A percentile compares a stretch with the other conserved stretches of the same genome.
Evolutionary conservation across 2,329 filamentous ascomycete genomes (phyloP).

Genomic region (Aspergillus sp.): DNA sequence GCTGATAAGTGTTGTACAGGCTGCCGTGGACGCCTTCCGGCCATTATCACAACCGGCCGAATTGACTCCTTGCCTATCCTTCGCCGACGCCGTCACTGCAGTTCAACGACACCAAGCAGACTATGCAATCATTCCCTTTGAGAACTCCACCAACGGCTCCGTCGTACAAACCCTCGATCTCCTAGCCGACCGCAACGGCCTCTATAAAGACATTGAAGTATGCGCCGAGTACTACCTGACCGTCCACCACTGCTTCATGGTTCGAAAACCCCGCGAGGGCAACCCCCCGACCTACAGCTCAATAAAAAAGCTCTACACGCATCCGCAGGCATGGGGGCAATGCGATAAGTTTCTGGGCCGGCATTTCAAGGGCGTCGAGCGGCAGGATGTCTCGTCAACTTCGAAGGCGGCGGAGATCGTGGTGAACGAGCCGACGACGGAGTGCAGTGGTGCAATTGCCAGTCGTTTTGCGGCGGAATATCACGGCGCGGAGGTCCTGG

Average conservation of each 20-base stretch:
- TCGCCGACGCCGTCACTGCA: constrained; percentile 64
- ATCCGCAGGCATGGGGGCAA: constrained; percentile 93
- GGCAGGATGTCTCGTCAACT: constrained; percentile 76
- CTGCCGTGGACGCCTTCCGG: constrained; percentile 46
- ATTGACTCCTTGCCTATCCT: constrained; percentile 29
- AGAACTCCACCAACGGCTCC: constrained; percentile 91
- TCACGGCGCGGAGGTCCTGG: constrained; percentile 60
- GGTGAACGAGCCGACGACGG: constrained; percentile 44
- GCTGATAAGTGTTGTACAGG: constrained; percentile 32
- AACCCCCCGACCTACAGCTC: constrained; percentile 40
- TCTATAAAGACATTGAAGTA: constrained; percentile 62
- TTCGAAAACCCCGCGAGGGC: constrained; percentile 17
- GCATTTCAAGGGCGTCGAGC: constrained; percentile 65
- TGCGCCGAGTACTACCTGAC: constrained; percentile 77
- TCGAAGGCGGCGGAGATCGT: constrained; percentile 74
- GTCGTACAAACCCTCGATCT: constrained; percentile 86
- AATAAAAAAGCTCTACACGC: constrained; percentile 74
- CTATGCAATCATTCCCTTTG: constrained; percentile 83
- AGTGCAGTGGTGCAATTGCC: constrained; percentile 67
- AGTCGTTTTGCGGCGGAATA: constrained; percentile 63
- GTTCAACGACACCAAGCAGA: constrained; percentile 59
- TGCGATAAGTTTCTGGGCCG: constrained; percentile 66
- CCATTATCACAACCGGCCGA: constrained; percentile 12
- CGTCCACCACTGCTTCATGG: constrained; percentile 81
- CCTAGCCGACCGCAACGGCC: constrained; percentile 62